These are phyloP conservation scores for Penicillium expansum DNA, from an alignment of 2,329 filamentous ascomycete species.

Conservation along the genomic window DNA sequence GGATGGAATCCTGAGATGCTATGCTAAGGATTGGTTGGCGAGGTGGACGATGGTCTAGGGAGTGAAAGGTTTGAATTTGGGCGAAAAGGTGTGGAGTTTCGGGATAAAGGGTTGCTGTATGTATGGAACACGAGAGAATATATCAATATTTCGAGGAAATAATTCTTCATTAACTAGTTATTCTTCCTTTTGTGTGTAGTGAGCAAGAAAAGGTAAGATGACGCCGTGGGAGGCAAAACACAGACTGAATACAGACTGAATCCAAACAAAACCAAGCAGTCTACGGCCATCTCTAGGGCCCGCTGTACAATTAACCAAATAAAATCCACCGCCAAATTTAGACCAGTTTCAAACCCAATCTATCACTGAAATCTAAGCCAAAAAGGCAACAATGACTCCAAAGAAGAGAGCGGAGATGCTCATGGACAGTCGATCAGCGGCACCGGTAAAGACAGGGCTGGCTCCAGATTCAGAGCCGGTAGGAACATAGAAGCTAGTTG, in stretches of 20 bases:
- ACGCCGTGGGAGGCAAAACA: background rate
- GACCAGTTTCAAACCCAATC: background rate
- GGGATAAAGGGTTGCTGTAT: background rate
- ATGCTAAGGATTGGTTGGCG: constrained; percentile 30
- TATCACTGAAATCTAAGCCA: background rate
- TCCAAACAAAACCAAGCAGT: background rate
- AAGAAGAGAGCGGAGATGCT: background rate
- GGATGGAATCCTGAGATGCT: constrained; percentile 32
- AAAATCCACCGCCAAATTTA: background rate
- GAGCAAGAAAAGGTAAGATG: background rate
- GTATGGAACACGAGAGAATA: too few relatives aligned
- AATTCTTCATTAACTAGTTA: constrained; percentile 3
- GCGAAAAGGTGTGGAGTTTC: too few relatives aligned
- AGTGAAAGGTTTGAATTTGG: background rate
- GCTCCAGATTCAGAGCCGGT: background rate
- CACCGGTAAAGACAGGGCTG: constrained; percentile 5
- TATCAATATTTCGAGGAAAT: too few relatives aligned
- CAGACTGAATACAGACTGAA: background rate
- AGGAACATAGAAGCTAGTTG: background rate
- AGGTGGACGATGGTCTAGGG: constrained; percentile 22
- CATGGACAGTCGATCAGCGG: background rate
- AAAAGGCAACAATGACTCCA: background rate
- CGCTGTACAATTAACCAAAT: constrained; percentile 1
- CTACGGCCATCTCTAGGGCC: background rate
- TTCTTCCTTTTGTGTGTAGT: background rate